These are phyloP conservation scores for Coemansia sp. DNA, from an alignment of 192 early-diverging fungal species.

Conservation along the genomic window DNA sequence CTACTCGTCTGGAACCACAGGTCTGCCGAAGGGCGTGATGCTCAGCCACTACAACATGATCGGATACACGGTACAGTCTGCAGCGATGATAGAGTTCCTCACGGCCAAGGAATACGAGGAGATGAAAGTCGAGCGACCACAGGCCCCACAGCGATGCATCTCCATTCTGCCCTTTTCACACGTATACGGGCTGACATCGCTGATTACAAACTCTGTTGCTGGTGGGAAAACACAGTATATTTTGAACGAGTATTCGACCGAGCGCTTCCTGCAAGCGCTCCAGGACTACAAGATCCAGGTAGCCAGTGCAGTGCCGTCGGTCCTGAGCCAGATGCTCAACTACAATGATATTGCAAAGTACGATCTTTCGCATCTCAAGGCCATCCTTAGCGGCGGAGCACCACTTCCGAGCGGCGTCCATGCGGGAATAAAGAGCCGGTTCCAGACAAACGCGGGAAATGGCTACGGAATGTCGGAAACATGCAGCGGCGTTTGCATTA, in stretches of 20 bases:
- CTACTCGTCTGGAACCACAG: slow-evolving; percentile 48
- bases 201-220: slow-evolving; percentile 22
- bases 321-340: slow-evolving; percentile 64
- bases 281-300: slow-evolving; percentile 65
- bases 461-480: slow-evolving; percentile 68
- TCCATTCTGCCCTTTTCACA: slow-evolving; percentile 65
- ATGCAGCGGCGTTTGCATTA: slow-evolving; percentile 28
- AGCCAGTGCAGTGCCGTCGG: slow-evolving; percentile 61
- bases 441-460: slow-evolving; percentile 39
- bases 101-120: slow-evolving; percentile 10
- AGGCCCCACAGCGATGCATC: slow-evolving; percentile 18
- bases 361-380: slow-evolving; percentile 63
- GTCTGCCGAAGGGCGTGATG: slow-evolving; percentile 77
- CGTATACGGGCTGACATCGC: slow-evolving; percentile 58
- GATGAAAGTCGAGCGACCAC: slow-evolving; percentile 5
- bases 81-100: slow-evolving; percentile 39
- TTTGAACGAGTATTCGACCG: slow-evolving; percentile 68
- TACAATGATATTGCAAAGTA: slow-evolving; percentile 65
- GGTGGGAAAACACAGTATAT: slow-evolving; percentile 60
- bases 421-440: slow-evolving; percentile 29
- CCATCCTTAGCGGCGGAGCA: slow-evolving; percentile 69
- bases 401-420: slow-evolving; percentile 63
- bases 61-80: slow-evolving; percentile 59
- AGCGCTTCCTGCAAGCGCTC: slow-evolving; percentile 58
- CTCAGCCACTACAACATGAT: slow-evolving; percentile 79